A percentile compares a stretch with the other conserved stretches of the same genome.
These are phyloP conservation scores for Annulohypoxylon truncatum DNA, from an alignment of 2,329 filamentous ascomycete species.

Conservation along the genomic window DNA sequence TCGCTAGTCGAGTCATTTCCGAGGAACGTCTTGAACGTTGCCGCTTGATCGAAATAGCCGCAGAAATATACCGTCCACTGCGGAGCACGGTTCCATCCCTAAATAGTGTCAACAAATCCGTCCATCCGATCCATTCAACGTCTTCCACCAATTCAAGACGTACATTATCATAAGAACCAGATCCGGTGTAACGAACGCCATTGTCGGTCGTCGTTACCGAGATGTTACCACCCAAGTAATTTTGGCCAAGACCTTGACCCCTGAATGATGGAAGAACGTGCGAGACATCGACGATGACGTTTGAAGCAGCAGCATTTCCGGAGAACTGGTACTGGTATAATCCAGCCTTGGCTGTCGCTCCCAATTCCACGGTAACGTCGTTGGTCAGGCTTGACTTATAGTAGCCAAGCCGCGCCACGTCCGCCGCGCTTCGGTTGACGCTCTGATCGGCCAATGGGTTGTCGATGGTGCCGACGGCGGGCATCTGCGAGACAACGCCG, in stretches of 20 bases:
- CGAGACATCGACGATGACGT: constrained; percentile 72
- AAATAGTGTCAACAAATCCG: constrained; percentile 12
- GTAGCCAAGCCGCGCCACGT: constrained; percentile 69
- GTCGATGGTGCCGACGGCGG: constrained; percentile 59
- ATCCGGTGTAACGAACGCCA: constrained; percentile 65
- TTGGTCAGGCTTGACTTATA: constrained; percentile 68
- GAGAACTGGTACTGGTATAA: constrained; percentile 73
- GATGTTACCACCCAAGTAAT: constrained; percentile 70
- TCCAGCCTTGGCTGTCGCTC: constrained; percentile 66
- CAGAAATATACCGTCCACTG: constrained; percentile 74
- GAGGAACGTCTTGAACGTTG: constrained; percentile 59
- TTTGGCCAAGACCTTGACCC: constrained; percentile 70
- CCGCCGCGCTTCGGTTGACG: constrained; percentile 63
- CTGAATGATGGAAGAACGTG: constrained; percentile 73
- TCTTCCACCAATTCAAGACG: constrained; percentile 27
- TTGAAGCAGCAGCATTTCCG: constrained; percentile 49
- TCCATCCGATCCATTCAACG: not conserved
- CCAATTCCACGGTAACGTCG: constrained; percentile 67
- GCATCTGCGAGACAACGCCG: constrained; percentile 72
- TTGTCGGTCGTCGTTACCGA: constrained; percentile 58
- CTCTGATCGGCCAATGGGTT: constrained; percentile 68
- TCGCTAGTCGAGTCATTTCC: constrained; percentile 50
- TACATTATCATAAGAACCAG: constrained; percentile 72
- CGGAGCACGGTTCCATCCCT: constrained; percentile 72
- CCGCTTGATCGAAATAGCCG: constrained; percentile 65